These are phyloP conservation scores for Aphanomyces stellatus DNA, from an alignment of 352 stramenopile species.

Conservation along the genomic window DNA sequence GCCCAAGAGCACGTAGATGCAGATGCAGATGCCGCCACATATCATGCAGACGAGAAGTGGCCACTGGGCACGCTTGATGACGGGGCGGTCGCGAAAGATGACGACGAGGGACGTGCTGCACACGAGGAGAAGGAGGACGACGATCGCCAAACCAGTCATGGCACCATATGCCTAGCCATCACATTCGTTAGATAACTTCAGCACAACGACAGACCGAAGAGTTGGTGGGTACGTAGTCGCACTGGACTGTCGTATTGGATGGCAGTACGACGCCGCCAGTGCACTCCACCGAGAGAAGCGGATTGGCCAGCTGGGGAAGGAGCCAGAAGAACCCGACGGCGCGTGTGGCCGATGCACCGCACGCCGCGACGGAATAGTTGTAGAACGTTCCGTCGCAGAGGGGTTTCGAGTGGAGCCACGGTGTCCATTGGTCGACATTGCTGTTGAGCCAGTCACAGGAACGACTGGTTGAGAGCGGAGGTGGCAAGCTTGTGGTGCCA, in stretches of 20 bases:
- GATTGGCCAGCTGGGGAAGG: constrained; percentile 25
- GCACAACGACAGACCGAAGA: background rate
- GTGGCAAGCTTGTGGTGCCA: constrained; percentile 24
- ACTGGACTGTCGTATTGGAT: background rate
- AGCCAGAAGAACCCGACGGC: constrained; percentile 34
- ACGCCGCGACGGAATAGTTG: constrained; percentile 31
- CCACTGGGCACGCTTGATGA: constrained; percentile 25
- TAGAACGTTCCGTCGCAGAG: constrained; percentile 37
- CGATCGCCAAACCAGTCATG: background rate
- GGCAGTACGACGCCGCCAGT: constrained; percentile 19
- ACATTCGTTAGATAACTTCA: background rate
- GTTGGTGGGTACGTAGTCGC: constrained; percentile 3
- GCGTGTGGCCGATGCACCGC: constrained; percentile 25
- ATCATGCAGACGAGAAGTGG: constrained; percentile 29
- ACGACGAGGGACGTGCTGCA: constrained; percentile 7
- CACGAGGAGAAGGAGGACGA: constrained; percentile 13
- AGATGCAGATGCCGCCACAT: constrained; percentile 40
- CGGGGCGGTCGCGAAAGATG: constrained; percentile 17
- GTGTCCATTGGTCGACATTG: constrained; percentile 23
- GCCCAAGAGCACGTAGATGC: constrained; percentile 30
- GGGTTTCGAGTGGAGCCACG: constrained; percentile 29
- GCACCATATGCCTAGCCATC: background rate
- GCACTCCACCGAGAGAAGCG: constrained; percentile 6
- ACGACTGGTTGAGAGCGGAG: constrained; percentile 28
- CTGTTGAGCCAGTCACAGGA: constrained; percentile 39